Evolutionary conservation across 192 early-diverging fungal genomes (phyloP), one percentile per base, ranked within the genome.

Genomic region (Rhizoclosmatium globosum): DNA sequence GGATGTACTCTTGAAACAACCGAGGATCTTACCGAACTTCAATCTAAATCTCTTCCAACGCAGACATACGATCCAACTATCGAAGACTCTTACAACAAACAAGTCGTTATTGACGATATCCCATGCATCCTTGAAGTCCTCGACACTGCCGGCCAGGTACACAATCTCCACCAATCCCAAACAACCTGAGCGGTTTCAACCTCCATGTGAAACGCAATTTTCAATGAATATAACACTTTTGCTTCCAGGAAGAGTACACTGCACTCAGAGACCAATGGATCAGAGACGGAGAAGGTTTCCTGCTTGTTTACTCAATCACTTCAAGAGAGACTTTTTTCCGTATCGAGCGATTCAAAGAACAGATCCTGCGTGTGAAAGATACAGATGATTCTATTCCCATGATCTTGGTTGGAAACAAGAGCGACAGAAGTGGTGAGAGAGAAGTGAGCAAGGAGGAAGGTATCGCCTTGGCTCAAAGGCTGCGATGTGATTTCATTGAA

Each of bases 71-170:
- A 99, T 82, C 97, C 97, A 7, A 99, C 97, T 21, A 99, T 97
- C 73, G 97, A 98, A 87, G 97, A 98, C 87, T 97, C 96, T n/a
- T 98, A 98, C 87, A 91, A 94, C 68, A 97, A 97, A 82, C 97
- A 97, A 84, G 94, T 95, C 81, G 89, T 94, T 21, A 95, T 98
- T 66, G 96, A 98, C 83, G 92, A 94, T 46, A 91, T 92, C 74
- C 91, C 92, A 1, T 94, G 94, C 53, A 90, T 96, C 74, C 88
- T 98, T 38, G 97, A 98, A 71, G 93, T 98, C 9, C 90, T 98
- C 59, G 97, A 98, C 83, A 98, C 96, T 4, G 96, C 96, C 17
- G 97, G 97, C 39, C 97, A 98, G 31, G 31, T 31, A 31, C 31
- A 31, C 31, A 31, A 31, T 31, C 31, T 31, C 31, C 31, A 31